Conservation (phyloP, 805 yeast genomes). For the Pichia occidentalis region DNA sequence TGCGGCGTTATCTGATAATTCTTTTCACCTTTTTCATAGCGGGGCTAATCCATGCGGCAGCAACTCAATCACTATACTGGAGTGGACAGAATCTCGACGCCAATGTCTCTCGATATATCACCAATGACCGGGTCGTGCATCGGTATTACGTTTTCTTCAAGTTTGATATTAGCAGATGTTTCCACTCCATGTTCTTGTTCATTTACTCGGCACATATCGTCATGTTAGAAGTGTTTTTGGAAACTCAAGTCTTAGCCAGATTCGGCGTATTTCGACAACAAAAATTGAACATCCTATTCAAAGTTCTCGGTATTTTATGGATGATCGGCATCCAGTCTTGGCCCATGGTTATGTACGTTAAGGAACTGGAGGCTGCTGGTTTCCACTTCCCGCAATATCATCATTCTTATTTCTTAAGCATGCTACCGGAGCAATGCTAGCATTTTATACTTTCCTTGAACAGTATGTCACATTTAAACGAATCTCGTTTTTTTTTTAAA, state of each 20-base stretch:
- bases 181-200: conserved; percentile 5
- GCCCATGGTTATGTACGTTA: background rate
- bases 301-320: background rate
- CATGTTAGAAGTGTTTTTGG: background rate
- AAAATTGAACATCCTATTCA: background rate
- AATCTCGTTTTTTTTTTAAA: background rate
- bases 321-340: conserved; percentile 1
- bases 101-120: background rate
- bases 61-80: conserved; percentile 3
- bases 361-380: conserved; percentile 5
- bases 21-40: conserved; percentile 3
- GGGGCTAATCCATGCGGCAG: conserved; percentile 3
- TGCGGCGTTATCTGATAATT: background rate
- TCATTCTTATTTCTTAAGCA: too few relatives aligned
- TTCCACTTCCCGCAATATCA: conserved; percentile 1
- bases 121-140: background rate
- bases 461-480: background rate
- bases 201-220: conserved; percentile 4
- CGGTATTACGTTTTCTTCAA: background rate
- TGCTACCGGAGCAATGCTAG: too few relatives aligned
- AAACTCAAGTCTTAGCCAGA: background rate
- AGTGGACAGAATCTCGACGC: background rate
- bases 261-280: background rate
- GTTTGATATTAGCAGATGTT: conserved; percentile 4
- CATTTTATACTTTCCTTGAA: background rate